Conservation (phyloP, 2,329 filamentous ascomycete species). For the Phyllosticta capitalensis region DNA sequence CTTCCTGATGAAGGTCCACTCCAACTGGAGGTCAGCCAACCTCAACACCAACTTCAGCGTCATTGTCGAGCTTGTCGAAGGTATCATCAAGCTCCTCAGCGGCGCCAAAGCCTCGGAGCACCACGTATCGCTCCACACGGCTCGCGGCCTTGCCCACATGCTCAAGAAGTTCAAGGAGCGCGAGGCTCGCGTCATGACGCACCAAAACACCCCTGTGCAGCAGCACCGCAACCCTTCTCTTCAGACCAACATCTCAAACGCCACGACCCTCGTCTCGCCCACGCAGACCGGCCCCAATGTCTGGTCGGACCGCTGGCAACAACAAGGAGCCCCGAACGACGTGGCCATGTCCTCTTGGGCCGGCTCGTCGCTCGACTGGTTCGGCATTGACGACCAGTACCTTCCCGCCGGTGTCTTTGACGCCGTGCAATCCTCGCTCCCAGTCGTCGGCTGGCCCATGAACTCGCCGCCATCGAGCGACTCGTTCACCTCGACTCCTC, state of each 20-base stretch:
- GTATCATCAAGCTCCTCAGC: slow-evolving; percentile 24
- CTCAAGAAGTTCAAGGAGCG: slow-evolving; percentile 15
- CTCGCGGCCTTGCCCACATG: slow-evolving; percentile 29
- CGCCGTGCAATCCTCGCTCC: slow-evolving; percentile 6
- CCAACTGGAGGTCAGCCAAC: slow-evolving; percentile 20
- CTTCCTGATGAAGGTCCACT: slow-evolving; percentile 29
- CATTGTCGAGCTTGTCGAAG: slow-evolving; percentile 27
- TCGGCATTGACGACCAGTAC: slow-evolving; percentile 8
- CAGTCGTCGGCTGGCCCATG: slow-evolving; percentile 8
- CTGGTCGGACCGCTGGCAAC: slow-evolving; percentile 3
- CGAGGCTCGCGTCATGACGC: slow-evolving; percentile 7
- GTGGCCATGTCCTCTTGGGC: slow-evolving; percentile 7
- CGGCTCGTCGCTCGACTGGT: slow-evolving; percentile 10
- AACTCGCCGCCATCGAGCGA: slow-evolving; percentile 11
- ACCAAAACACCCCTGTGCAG: slow-evolving; percentile 1
- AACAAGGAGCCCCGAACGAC: background rate
- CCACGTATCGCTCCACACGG: slow-evolving; percentile 31
- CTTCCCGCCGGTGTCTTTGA: slow-evolving; percentile 10
- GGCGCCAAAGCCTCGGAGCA: slow-evolving; percentile 24
- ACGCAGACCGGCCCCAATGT: background rate
- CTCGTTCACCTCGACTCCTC: slow-evolving; percentile 8
- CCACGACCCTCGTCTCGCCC: background rate
- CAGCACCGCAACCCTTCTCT: slow-evolving; percentile 3
- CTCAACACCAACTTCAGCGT: slow-evolving; percentile 20
- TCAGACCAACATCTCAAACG: slow-evolving; percentile 8